Percentiles rank a stretch among this genome's conserved stretches.
phyloP scores from a whole-genome alignment of 495 filamentous ascomycete genomes.

The Xylaria castorea region DNA sequence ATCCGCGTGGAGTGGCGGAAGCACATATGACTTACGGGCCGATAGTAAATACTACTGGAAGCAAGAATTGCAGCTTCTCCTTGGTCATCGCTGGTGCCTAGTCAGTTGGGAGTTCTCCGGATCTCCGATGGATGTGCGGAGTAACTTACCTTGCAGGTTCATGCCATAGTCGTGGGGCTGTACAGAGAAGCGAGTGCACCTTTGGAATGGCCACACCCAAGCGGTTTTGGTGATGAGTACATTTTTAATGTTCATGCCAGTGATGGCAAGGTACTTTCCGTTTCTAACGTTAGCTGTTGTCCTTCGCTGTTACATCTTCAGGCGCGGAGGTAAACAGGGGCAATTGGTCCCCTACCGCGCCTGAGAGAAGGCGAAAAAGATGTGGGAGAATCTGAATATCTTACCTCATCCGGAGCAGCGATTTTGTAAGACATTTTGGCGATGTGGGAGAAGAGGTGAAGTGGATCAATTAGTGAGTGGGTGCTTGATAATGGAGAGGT shows the following conservation, averaged over 20 bases:
- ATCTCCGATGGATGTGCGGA: constrained; percentile 3
- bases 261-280: constrained; percentile 74
- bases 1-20: not conserved
- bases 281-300: constrained; percentile 32
- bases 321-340: not conserved
- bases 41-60: constrained; percentile 86
- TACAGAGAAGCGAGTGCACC: constrained; percentile 61
- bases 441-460: constrained; percentile 9
- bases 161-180: constrained; percentile 80
- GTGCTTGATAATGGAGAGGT: not conserved
- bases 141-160: constrained; percentile 60
- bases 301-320: not conserved
- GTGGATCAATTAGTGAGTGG: not conserved
- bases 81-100: constrained; percentile 70
- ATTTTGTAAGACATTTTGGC: constrained; percentile 54
- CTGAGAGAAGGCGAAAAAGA: not conserved
- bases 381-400: not conserved
- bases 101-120: not conserved
- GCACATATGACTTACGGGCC: constrained; percentile 57
- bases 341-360: not conserved
- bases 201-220: constrained; percentile 71
- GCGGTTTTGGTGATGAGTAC: constrained; percentile 77
- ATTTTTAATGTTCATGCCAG: constrained; percentile 72
- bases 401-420: constrained; percentile 53
- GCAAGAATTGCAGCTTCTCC: constrained; percentile 79